Percentiles rank a stretch among this genome's conserved stretches.
Evolutionary conservation across 176 grass and related monocot species (phyloP).

Genomic region (Aegilops umbellulata): DNA sequence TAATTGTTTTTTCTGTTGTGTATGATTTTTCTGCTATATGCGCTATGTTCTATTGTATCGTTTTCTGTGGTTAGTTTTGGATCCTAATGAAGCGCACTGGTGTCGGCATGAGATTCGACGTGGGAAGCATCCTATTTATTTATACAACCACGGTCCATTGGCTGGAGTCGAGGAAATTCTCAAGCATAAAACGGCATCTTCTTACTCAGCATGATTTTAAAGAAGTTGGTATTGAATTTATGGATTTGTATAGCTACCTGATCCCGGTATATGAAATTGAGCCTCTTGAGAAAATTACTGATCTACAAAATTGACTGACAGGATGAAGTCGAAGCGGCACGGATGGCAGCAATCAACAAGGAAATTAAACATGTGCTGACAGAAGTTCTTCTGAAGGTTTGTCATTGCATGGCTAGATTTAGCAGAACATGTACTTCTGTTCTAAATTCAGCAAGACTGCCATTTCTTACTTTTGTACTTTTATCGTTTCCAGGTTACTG

Average conservation of each 20-base stretch:
- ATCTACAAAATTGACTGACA: conserved; percentile 39
- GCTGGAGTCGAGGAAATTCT: conserved; percentile 17
- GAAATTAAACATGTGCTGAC: too few relatives aligned
- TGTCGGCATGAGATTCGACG: too few relatives aligned
- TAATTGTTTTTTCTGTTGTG: too few relatives aligned
- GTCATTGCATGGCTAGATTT: neutral
- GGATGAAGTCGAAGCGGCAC: too few relatives aligned
- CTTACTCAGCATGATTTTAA: conserved; percentile 94
- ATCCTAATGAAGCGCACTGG: too few relatives aligned
- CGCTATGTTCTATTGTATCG: too few relatives aligned
- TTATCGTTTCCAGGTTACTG: conserved; percentile 64
- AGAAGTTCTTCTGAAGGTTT: too few relatives aligned
- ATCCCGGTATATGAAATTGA: conserved; percentile 96
- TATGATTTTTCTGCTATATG: too few relatives aligned
- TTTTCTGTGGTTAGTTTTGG: too few relatives aligned
- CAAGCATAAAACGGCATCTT: conserved; percentile 88
- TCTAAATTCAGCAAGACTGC: neutral
- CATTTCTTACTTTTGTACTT: neutral
- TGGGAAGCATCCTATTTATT: too few relatives aligned
- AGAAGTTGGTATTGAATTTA: conserved; percentile 64
- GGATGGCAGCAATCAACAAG: too few relatives aligned
- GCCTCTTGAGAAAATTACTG: conserved; percentile 88
- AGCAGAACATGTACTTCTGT: neutral
- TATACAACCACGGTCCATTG: too few relatives aligned
- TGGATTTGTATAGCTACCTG: conserved; percentile 84